Evolutionary conservation across 2,329 filamentous ascomycete species (phyloP).

Genomic region (Talaromyces sp.): DNA sequence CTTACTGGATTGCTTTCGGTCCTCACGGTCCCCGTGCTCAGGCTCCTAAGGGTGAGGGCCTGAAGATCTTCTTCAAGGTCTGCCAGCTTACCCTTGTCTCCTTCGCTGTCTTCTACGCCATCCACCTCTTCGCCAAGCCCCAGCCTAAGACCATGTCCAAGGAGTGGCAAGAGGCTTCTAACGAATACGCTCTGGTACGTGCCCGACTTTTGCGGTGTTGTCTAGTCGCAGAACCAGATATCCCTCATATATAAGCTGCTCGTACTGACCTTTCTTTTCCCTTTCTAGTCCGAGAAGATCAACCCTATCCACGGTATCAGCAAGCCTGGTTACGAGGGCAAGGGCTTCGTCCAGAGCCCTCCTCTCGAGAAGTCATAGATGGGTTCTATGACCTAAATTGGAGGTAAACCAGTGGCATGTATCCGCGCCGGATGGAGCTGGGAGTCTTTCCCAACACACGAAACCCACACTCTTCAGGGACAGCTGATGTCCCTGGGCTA

Average conservation of each 20-base stretch:
- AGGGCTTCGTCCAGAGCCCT: slow-evolving; percentile 73
- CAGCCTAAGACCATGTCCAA: slow-evolving; percentile 86
- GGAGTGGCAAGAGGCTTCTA: slow-evolving; percentile 94
- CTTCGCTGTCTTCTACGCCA: slow-evolving; percentile 69
- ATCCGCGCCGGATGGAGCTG: slow-evolving; percentile 14
- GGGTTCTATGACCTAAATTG: slow-evolving; percentile 18
- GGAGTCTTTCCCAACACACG: slow-evolving; percentile 3
- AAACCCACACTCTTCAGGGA: neutral
- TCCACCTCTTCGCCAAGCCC: slow-evolving; percentile 72
- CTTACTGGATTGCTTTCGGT: slow-evolving; percentile 98
- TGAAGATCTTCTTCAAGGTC: slow-evolving; percentile 76
- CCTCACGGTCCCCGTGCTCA: slow-evolving; percentile 89
- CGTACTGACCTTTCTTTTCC: slow-evolving; percentile 22
- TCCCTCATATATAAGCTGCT: slow-evolving; percentile 12
- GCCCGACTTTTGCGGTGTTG: neutral
- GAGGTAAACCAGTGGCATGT: slow-evolving; percentile 29
- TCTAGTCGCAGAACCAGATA: neutral
- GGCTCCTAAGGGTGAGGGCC: slow-evolving; percentile 80
- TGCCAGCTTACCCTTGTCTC: slow-evolving; percentile 67
- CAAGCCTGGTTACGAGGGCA: slow-evolving; percentile 75
- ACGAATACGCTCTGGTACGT: slow-evolving; percentile 90
- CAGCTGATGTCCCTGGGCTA: neutral
- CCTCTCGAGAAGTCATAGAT: slow-evolving; percentile 44
- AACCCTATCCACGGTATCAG: slow-evolving; percentile 86
- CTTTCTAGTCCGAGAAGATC: slow-evolving; percentile 71